phyloP scores from a whole-genome alignment of 805 yeast species.

The Myxozyma vanderwaltii region DNA sequence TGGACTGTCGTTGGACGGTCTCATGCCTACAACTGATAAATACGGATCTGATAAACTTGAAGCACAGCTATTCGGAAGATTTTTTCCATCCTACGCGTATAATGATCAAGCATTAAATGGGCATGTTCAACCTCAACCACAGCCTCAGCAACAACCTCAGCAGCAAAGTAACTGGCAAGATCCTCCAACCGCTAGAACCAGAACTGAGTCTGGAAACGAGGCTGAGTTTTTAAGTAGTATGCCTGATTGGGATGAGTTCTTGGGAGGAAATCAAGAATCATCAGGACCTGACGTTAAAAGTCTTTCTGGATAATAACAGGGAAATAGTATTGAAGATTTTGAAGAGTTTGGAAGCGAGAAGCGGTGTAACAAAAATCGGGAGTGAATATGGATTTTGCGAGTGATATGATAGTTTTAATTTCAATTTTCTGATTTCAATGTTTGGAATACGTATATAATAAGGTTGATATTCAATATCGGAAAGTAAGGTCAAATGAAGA shows the following conservation, averaged over 20 bases:
- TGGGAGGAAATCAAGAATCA: slow-evolving; percentile 17
- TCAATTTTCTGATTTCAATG: too few species aligned
- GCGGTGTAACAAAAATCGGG: too few species aligned
- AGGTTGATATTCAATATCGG: too few species aligned
- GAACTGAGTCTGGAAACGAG: not conserved
- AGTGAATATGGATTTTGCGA: too few species aligned
- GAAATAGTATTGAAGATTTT: not conserved
- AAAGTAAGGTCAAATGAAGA: too few species aligned
- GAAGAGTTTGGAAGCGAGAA: too few species aligned
- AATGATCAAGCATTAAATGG: not conserved
- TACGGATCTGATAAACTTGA: slow-evolving; percentile 82
- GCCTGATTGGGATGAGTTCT: slow-evolving; percentile 29
- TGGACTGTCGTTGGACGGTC: not conserved
- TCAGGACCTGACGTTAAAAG: not conserved
- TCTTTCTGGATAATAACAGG: not conserved
- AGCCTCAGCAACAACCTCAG: not conserved
- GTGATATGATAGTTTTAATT: too few species aligned
- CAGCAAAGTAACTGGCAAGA: not conserved
- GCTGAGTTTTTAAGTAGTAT: not conserved
- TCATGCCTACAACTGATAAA: slow-evolving; percentile 25
- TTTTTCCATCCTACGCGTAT: slow-evolving; percentile 80
- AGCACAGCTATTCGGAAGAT: slow-evolving; percentile 79
- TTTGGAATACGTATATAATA: too few species aligned
- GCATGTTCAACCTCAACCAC: not conserved
- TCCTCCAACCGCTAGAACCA: not conserved